Conservation (phyloP, 352 stramenopile species). For the Elongisporangium anandrum region DNA sequence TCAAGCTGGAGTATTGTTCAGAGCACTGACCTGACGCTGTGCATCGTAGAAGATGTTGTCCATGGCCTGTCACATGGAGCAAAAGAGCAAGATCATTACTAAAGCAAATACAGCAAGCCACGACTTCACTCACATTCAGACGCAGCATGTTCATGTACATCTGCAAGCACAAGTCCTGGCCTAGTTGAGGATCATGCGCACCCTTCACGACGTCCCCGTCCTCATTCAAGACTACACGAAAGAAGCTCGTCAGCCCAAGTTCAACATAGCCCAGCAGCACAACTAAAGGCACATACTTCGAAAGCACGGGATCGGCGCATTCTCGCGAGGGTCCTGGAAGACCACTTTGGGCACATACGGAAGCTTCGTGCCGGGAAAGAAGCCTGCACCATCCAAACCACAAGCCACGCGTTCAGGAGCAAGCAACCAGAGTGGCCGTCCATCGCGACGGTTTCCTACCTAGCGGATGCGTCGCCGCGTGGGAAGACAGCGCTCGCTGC, state of each 20-base stretch:
- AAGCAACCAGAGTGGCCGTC: not conserved
- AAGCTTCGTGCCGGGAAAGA: constrained; percentile 79
- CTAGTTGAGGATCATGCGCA: constrained; percentile 66
- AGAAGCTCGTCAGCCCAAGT: not conserved
- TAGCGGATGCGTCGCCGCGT: not conserved
- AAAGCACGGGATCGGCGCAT: constrained; percentile 86
- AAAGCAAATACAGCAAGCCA: not conserved
- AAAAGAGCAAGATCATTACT: not conserved
- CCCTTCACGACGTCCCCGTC: constrained; percentile 75
- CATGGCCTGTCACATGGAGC: constrained; percentile 87
- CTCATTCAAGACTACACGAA: constrained; percentile 68
- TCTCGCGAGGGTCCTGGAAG: constrained; percentile 84
- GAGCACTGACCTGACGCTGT: constrained; percentile 84
- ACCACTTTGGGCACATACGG: constrained; percentile 87
- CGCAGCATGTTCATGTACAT: constrained; percentile 88
- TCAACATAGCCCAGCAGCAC: not conserved
- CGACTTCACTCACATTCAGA: constrained; percentile 48
- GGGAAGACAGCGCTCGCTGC: not conserved
- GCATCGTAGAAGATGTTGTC: constrained; percentile 97
- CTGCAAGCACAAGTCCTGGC: constrained; percentile 67
- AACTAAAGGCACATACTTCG: constrained; percentile 64
- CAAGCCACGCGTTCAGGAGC: not conserved
- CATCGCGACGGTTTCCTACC: not conserved
- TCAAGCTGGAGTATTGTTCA: too few species aligned
- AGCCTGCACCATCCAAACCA: constrained; percentile 20